These are phyloP conservation scores for Lasiodiplodia gonubiensis DNA, from an alignment of 2,329 filamentous ascomycete species.

Conservation along the genomic window DNA sequence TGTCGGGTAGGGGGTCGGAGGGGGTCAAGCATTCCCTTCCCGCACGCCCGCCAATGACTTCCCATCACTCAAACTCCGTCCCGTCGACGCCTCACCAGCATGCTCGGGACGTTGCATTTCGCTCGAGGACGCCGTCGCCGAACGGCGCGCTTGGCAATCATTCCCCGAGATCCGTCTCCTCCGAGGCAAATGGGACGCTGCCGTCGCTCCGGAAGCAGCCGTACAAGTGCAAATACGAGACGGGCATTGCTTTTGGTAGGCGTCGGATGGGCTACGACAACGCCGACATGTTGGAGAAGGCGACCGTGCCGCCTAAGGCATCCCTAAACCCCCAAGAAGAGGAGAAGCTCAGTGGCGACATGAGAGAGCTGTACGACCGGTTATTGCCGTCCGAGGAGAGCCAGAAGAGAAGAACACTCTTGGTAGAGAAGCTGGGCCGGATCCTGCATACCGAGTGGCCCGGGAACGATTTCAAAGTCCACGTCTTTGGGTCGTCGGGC, in stretches of 20 bases:
- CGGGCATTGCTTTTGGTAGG: conserved; percentile 77
- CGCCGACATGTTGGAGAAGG: conserved; percentile 78
- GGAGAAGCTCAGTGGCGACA: conserved; percentile 73
- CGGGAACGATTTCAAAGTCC: conserved; percentile 84
- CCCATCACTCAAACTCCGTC: conserved; percentile 82
- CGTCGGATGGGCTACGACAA: conserved; percentile 91
- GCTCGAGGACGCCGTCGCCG: conserved; percentile 78
- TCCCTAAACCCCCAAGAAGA: conserved; percentile 47
- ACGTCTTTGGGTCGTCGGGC: conserved; percentile 97
- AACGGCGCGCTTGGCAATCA: conserved; percentile 73
- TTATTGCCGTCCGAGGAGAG: conserved; percentile 83
- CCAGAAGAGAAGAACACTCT: conserved; percentile 72
- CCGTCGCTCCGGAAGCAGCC: conserved; percentile 70
- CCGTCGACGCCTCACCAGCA: conserved; percentile 93
- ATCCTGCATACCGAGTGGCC: conserved; percentile 93
- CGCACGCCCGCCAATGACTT: conserved; percentile 58
- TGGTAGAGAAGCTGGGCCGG: conserved; percentile 86
- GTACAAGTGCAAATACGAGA: conserved; percentile 83
- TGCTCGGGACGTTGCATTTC: conserved; percentile 80
- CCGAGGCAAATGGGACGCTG: conserved; percentile 79
- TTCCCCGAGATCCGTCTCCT: conserved; percentile 88
- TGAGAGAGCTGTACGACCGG: conserved; percentile 82
- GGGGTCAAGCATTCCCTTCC: conserved; percentile 34
- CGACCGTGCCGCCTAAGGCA: conserved; percentile 70
- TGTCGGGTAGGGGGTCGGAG: conserved; percentile 41